Evolutionary conservation across 2,329 filamentous ascomycete genomes (phyloP), one percentile per base, ranked within the genome.

Genomic region (Botrytis medusae): DNA sequence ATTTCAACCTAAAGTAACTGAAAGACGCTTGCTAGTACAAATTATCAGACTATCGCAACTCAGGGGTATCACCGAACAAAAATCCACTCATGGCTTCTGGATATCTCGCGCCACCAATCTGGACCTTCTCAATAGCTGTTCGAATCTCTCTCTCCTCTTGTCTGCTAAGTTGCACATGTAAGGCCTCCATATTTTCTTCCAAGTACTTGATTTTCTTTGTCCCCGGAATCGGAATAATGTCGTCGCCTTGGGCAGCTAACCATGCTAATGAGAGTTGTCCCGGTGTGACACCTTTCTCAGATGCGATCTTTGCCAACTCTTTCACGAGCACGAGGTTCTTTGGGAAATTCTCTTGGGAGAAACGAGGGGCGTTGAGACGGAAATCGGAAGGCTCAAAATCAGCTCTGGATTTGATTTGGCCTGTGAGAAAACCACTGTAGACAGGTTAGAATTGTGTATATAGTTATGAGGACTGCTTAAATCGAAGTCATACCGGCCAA

Each of bases 221-320:
- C 12, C 87, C 87, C 0, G 87, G 87, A 73, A 88, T 88, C 0
- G 87, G 86, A 76, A 85, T 85, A 69, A 88, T 82, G 76, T 87
- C 85, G 16, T 85, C 82, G 0, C 85, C 85, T 74, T 88, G 86
- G 2, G 83, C 83, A 76, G 88, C 76, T 75, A 89, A 76, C 86
- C 87, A 89, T 22, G 78, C 85, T 62, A 89, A 81, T 12, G 87
- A 85, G 40, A 90, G 77, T 77, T 90, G 84, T 18, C 82, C 82
- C 0, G 85, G 74, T 0, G 87, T 87, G 62, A 81, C 81, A 5
- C 83, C 83, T 81, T 90, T 89, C 74, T 80, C 82, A 73, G 84
- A 80, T 0, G 86, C 87, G n/a, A 89, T 78, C 14, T 79, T 81
- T 3, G 79, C 77, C 65, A 89, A 81, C 25, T 78, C 77, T 22